Evolutionary conservation across 768 basidiomycete species (phyloP).

Genomic region (Coprinopsis marcescibilis): DNA sequence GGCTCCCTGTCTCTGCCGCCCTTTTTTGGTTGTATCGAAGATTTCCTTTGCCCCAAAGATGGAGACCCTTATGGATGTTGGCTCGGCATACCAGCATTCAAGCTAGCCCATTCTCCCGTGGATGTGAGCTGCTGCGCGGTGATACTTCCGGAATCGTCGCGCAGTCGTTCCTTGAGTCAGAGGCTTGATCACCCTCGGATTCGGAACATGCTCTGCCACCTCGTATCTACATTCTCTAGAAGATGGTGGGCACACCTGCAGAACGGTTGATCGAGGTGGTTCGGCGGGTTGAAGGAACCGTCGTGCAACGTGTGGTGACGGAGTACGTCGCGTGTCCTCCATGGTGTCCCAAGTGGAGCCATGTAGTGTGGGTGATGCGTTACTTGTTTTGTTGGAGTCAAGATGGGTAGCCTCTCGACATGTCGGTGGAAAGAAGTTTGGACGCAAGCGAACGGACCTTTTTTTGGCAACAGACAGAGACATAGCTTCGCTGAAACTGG

Average conservation of each 20-base stretch:
- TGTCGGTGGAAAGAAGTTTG: not conserved
- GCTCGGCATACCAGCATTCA: too few relatives aligned
- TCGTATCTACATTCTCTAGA: not conserved
- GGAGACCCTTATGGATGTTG: not conserved
- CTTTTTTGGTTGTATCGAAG: too few relatives aligned
- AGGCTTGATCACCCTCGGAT: conserved; percentile 37
- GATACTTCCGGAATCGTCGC: not conserved
- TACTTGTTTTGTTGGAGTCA: too few relatives aligned
- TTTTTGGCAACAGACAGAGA: conserved; percentile 27
- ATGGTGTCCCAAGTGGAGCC: too few relatives aligned
- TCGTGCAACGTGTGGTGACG: conserved; percentile 3
- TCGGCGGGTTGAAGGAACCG: conserved; percentile 1
- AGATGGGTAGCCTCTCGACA: not conserved
- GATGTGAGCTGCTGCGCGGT: not conserved
- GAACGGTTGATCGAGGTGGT: not conserved
- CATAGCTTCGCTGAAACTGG: conserved; percentile 33
- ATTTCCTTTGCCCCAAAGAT: too few relatives aligned
- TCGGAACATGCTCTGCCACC: not conserved
- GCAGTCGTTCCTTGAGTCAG: conserved; percentile 9
- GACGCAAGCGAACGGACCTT: conserved; percentile 8
- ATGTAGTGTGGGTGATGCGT: too few relatives aligned
- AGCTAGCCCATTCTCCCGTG: too few relatives aligned
- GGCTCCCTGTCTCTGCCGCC: conserved; percentile 46
- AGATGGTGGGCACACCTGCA: not conserved
- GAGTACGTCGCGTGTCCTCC: not conserved